Percentiles rank a stretch among this genome's conserved stretches.
Conservation (phyloP, 495 filamentous ascomycete genomes). For the Darksidea phi region DNA sequence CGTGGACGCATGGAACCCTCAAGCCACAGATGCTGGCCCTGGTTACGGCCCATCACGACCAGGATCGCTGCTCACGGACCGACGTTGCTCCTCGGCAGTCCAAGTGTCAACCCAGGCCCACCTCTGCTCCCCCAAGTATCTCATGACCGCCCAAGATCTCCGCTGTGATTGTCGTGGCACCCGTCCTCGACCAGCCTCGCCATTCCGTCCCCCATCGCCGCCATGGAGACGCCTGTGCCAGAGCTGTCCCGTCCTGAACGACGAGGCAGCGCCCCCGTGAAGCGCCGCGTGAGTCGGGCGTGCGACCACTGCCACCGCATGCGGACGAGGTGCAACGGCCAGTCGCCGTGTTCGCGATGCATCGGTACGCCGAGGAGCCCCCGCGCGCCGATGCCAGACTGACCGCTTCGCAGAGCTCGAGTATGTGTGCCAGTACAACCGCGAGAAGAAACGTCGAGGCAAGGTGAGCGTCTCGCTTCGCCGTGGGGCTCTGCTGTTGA, state of each 20-base stretch:
- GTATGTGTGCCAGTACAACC: slow-evolving; percentile 32
- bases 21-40: slow-evolving; percentile 34
- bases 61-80: slow-evolving; percentile 18
- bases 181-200: slow-evolving; percentile 2
- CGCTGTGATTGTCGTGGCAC: slow-evolving; percentile 4
- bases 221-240: slow-evolving; percentile 12
- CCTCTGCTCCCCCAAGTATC: slow-evolving; percentile 23
- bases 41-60: slow-evolving; percentile 20
- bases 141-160: slow-evolving; percentile 27
- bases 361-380: slow-evolving; percentile 24
- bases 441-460: slow-evolving; percentile 31
- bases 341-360: slow-evolving; percentile 32
- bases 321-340: slow-evolving; percentile 33
- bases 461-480: slow-evolving; percentile 12
- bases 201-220: slow-evolving; percentile 9
- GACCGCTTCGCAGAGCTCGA: slow-evolving; percentile 20
- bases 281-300: slow-evolving; percentile 33
- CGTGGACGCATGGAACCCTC: slow-evolving; percentile 33
- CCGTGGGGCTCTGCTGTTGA: neutral
- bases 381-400: neutral
- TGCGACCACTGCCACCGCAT: slow-evolving; percentile 35
- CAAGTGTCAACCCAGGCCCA: slow-evolving; percentile 26
- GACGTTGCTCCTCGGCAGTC: slow-evolving; percentile 34
- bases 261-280: slow-evolving; percentile 17
- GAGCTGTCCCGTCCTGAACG: slow-evolving; percentile 17